Evolutionary conservation across 129 eudicot species (phyloP), one percentile per base, ranked within the genome.

Genomic region (Sambucus nigra): DNA sequence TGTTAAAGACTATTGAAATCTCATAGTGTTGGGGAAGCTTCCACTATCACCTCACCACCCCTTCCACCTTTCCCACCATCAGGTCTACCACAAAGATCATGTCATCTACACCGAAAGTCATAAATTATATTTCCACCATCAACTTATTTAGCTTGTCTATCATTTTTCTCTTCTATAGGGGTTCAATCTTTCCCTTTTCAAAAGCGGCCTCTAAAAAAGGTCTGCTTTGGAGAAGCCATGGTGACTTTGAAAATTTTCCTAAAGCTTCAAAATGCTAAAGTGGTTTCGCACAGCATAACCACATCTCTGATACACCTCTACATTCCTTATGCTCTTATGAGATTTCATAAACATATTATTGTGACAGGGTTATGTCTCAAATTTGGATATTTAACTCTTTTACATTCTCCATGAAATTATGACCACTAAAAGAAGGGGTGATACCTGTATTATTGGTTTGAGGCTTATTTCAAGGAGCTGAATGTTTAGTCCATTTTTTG

Each of bases 41-140:
- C 94, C 63, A 91, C 63, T 27, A 91, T 79, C 71, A 91, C 99
- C 48, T 86, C 99, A 61, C 99, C 99, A 9, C 99, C 99, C 68
- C 87, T 76, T 54, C 99, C 99, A 26, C 99, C 99, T 69, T 86
- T 86, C 33, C 89, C 99, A 53, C 99, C 95, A n/a, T n/a, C n/a
- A n/a, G n/a, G n/a, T n/a, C n/a, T n/a, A n/a, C n/a, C n/a, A n/a
- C n/a, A n/a, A n/a, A n/a, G n/a, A n/a, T n/a, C n/a, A n/a, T n/a
- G n/a, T n/a, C n/a, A n/a, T n/a, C n/a, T n/a, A n/a, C n/a, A n/a
- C n/a, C n/a, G n/a, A n/a, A n/a, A n/a, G n/a, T n/a, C n/a, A n/a
- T n/a, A n/a, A n/a, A n/a, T n/a, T n/a, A n/a, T n/a, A n/a, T n/a
- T n/a, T n/a, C n/a, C n/a, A n/a, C n/a, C n/a, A n/a, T n/a, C n/a